A percentile compares a stretch with the other conserved stretches of the same genome.
Conservation (phyloP, 768 basidiomycete species). For the Tricholoma furcatifolium region DNA sequence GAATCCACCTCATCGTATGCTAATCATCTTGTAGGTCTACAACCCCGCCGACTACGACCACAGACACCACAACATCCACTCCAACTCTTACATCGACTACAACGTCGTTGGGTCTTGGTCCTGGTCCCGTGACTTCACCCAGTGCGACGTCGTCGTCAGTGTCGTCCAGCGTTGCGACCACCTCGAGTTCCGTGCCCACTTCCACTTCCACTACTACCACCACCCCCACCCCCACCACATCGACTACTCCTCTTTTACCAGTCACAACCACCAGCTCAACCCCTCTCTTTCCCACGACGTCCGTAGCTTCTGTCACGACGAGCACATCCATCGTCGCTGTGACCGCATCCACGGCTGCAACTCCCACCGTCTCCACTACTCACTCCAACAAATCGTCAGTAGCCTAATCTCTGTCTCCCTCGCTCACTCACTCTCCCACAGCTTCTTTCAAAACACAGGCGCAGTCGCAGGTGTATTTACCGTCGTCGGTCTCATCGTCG, state of each 20-base stretch:
- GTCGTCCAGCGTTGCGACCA: background rate
- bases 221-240: background rate
- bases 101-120: no score
- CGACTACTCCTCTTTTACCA: background rate
- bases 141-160: no score
- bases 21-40: no score
- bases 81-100: no score
- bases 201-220: background rate
- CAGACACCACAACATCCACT: no score
- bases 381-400: constrained; percentile 9
- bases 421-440: background rate
- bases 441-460: constrained; percentile 59
- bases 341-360: background rate
- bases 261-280: background rate
- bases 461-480: constrained; percentile 74
- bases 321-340: background rate
- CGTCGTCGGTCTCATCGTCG: constrained; percentile 62
- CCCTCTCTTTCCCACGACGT: no score
- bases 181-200: background rate
- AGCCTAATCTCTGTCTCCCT: background rate
- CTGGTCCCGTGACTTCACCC: no score
- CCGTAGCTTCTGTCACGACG: no score
- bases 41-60: no score
- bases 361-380: constrained; percentile 1
- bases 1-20: no score